Base-by-base conservation (phyloP, 2,329 filamentous ascomycete species). In the Coccinonectria pachysandricola region DNA sequence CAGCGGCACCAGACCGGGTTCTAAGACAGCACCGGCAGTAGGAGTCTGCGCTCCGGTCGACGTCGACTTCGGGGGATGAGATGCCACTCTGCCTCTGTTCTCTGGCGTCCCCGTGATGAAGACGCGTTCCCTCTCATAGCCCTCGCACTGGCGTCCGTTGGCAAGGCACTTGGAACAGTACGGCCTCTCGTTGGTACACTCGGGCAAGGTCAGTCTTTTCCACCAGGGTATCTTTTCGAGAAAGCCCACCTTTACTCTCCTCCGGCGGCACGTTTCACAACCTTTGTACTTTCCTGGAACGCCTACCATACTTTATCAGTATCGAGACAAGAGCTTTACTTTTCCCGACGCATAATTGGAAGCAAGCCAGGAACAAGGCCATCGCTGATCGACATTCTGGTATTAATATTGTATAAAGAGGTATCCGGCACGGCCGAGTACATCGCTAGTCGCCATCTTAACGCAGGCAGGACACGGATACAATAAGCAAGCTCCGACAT, bases 211-310 rank as follows among this genome's bases (percentile, higher is more conserved):
- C 17, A 39, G 23, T 12, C 22, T 19, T 23, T 8, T 14, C n/a
- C 19, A 11, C 5, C 13, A 23, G 11, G 32, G 13, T 10, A 17
- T 12, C 14, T 14, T 19, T 15, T 11, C 13, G 14, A 10, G 14
- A 11, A 22, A 17, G 39, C 61, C 37, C 54, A 72, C 71, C 47
- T 71, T 73, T 34, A 75, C 71, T 48, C 73, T 62, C 26, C 71
- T 57, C 15, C 60, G 54, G 24, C 71, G 59, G 45, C 72, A 76
- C 14, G 71, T 75, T 49, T 74, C 71, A 52, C 71, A 76, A 19
- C 71, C 71, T 49, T 75, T 75, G 48, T 69, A 76, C 49, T 75
- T 75, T 26, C 71, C 71, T 19, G 70, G 63, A 31, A 76, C 71
- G 27, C 71, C 71, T 37, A 75, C 71, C 71, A 75, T 74, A 18